Base-by-base conservation (phyloP, 352 stramenopile genomes). In the Phytopythium boreale region DNA sequence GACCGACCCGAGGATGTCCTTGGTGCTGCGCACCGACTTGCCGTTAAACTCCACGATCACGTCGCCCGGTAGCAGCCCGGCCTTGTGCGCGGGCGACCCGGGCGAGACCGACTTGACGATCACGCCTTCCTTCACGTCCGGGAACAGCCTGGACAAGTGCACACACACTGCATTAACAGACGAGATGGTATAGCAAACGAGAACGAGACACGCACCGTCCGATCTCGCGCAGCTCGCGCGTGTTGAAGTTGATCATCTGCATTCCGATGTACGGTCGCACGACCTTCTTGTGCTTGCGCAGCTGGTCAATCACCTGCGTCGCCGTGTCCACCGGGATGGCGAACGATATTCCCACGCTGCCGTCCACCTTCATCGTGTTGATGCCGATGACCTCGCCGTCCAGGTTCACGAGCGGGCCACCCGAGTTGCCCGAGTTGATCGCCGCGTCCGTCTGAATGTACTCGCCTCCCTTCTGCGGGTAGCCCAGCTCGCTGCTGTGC, bases 391-490 rank as follows among this genome's bases (percentile, higher is more conserved):
- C 92, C 44, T 97, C 77, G 27, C 93, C 93, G 62, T 97, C 89
- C 43, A 98, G 63, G 66, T 98, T 97, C 51, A 98, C 87, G 36
- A 98, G 84, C n/a, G 93, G 93, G 0, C 93, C 93, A 22, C 93
- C 93, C 58, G 88, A 97, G 70, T 98, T 98, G 52, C 93, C 93
- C 37, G 83, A 72, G 70, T 98, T 98, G 63, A 98, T 97, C 24
- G 93, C 93, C 11, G 93, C 93, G 76, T 98, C 93, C 24, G 93
- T 98, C 74, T 98, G 93, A 61, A 98, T 97, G 71, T 96, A 98
- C 63, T 97, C 87, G 59, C 77, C 85, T 20, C 84, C 75, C 34
- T 87, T 93, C 50, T 92, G 80, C 17, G 74, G 72, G 56, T 88
- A 93, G 9, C 91, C 91, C 15, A 97, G 74, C 69, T 97, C 91